Evolutionary conservation across 441 rosid genomes (phyloP).

Genomic region (Gossypium trilobum): DNA sequence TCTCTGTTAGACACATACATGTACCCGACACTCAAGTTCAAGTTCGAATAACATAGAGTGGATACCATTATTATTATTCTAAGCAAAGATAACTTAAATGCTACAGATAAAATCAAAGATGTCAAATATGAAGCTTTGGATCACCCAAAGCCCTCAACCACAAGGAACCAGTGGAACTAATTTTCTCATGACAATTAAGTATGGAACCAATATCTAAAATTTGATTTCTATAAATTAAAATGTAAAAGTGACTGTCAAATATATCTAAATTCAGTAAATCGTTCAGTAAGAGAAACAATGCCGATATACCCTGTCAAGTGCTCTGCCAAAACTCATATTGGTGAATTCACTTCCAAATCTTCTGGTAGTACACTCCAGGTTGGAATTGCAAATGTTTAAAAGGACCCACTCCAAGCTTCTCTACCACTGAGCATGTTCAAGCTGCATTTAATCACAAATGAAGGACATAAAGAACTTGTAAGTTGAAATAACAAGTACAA

Average conservation of each 20-base stretch:
- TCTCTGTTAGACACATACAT: too few species aligned
- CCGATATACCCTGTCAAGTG: slow-evolving; percentile 20
- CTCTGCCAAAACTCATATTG: slow-evolving; percentile 18
- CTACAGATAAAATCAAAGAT: not conserved
- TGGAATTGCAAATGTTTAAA: slow-evolving; percentile 6
- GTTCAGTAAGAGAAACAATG: slow-evolving; percentile 28
- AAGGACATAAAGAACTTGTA: slow-evolving; percentile 3
- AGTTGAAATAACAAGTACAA: not conserved
- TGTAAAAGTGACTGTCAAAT: not conserved
- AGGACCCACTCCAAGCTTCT: slow-evolving; percentile 15
- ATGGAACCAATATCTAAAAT: not conserved
- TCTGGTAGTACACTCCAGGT: slow-evolving; percentile 17
- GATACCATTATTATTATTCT: not conserved
- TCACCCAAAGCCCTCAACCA: not conserved
- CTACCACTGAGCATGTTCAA: slow-evolving; percentile 7
- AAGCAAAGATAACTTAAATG: not conserved
- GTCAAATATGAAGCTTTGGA: not conserved
- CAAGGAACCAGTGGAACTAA: not conserved
- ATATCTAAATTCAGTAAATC: slow-evolving; percentile 10
- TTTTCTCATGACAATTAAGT: not conserved
- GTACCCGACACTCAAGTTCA: too few species aligned
- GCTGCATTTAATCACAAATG: slow-evolving; percentile 19
- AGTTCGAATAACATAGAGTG: not conserved
- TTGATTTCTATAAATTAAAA: not conserved
- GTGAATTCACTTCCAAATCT: slow-evolving; percentile 3